Conservation (phyloP, 805 yeast species). For the Diddensiella santjacobensis region DNA sequence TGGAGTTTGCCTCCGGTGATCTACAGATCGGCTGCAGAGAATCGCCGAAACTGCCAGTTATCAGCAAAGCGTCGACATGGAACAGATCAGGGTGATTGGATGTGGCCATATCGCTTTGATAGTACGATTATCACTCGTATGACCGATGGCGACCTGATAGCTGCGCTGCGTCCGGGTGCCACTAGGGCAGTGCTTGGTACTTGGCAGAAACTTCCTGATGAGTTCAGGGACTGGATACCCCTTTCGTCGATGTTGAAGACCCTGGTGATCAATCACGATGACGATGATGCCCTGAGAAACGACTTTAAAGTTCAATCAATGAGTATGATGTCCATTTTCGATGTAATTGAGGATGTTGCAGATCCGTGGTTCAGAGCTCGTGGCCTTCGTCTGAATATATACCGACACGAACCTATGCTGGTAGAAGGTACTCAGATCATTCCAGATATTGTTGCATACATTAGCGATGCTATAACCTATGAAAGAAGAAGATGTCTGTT, state of each 20-base stretch:
- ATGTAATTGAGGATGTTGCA: neutral
- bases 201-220: neutral
- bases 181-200: neutral
- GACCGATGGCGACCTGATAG: neutral
- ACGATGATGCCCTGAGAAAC: neutral
- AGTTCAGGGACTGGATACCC: neutral
- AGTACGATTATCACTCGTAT: neutral
- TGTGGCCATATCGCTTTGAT: neutral
- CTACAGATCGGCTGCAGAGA: neutral
- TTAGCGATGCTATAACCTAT: neutral
- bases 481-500: neutral
- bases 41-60: neutral
- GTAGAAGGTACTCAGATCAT: neutral
- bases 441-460: neutral
- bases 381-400: neutral
- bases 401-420: neutral
- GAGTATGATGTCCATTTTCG: neutral
- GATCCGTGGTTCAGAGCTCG: neutral
- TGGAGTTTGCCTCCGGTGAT: neutral
- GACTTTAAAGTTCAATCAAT: neutral
- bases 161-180: neutral
- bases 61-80: neutral
- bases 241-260: neutral
- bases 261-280: neutral
- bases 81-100: neutral